These are phyloP conservation scores for Thielaviopsis euricoi DNA, from an alignment of 2,329 filamentous ascomycete species.

Conservation along the genomic window DNA sequence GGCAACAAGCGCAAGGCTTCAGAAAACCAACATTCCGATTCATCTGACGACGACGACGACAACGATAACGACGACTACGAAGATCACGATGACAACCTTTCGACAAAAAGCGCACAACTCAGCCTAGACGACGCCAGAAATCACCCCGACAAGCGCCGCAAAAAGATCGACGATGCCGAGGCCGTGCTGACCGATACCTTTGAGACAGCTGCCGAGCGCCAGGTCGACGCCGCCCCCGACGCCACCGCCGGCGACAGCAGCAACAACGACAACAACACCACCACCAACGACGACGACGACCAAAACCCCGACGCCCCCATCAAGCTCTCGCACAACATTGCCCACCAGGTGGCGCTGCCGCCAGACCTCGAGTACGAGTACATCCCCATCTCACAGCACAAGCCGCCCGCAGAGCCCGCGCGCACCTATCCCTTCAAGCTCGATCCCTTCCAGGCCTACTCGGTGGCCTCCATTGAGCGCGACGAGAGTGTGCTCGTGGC, in stretches of 20 bases:
- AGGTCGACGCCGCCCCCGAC: slow-evolving; percentile 32
- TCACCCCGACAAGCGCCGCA: slow-evolving; percentile 40
- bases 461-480: slow-evolving; percentile 85
- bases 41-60: slow-evolving; percentile 17
- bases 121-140: slow-evolving; percentile 2
- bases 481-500: slow-evolving; percentile 95
- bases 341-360: slow-evolving; percentile 90
- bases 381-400: slow-evolving; percentile 86
- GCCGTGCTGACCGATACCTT: slow-evolving; percentile 85
- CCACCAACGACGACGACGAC: slow-evolving; percentile 25
- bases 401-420: slow-evolving; percentile 73
- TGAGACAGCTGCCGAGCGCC: slow-evolving; percentile 83
- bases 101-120: slow-evolving; percentile 20
- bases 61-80: slow-evolving; percentile 20
- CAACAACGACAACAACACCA: slow-evolving; percentile 18
- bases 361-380: slow-evolving; percentile 91
- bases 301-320: slow-evolving; percentile 54
- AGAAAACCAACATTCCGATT: slow-evolving; percentile 12
- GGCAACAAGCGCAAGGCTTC: slow-evolving; percentile 14
- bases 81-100: slow-evolving; percentile 27
- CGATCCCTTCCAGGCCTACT: slow-evolving; percentile 92
- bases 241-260: slow-evolving; percentile 3
- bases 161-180: slow-evolving; percentile 44
- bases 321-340: slow-evolving; percentile 88
- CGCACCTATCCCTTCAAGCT: slow-evolving; percentile 76